Evolutionary conservation across 495 filamentous ascomycete species (phyloP), one percentile per base, ranked within the genome.

Genomic region (Podospora bellae-mahoneyi): DNA sequence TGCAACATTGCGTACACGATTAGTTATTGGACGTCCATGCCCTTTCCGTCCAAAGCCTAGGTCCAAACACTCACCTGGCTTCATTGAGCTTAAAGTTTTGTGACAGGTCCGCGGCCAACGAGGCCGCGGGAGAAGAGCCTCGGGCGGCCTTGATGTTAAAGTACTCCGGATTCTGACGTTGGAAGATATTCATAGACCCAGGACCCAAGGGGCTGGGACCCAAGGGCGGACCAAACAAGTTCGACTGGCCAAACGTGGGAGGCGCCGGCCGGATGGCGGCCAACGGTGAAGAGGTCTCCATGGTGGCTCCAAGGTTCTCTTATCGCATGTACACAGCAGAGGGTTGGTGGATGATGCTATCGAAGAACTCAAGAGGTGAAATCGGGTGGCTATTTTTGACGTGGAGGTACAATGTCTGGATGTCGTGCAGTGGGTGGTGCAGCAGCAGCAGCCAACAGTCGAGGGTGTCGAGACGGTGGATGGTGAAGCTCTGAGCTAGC

Each of bases 61-160:
- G 55, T 58, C 26, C n/a, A 56, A 73, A 30, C 69, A 83, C 78
- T 77, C 76, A 97, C 94, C 92, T 96, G 71, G 89, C 89, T 75
- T 97, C 93, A 66, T 82, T 87, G 70, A 97, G 89, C 71, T 93
- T 93, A 73, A 98, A 97, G 82, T 97, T 99, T 77, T 96, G 93
- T 58, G 93, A 97, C 72, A 97, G 84, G 78, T 98, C 95, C 58
- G 93, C 93, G 23, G 93, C 94, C 69, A 99, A 80, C 73, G 91
- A 95, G 2, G 92, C 88, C 34, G 92, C 91, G 9, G 95, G 95
- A 54, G 95, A 99, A 7, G 95, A 96, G 28, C 92, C 92, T 64
- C 88, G 88, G 66, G 92, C 81, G 27, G 87, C 83, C 72, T 91
- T 90, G 71, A 90, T 78, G 69, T 81, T 85, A 81, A 96, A 96